Base-by-base conservation (phyloP, 2,329 filamentous ascomycete genomes). In the Neoascochyta sp. region DNA sequence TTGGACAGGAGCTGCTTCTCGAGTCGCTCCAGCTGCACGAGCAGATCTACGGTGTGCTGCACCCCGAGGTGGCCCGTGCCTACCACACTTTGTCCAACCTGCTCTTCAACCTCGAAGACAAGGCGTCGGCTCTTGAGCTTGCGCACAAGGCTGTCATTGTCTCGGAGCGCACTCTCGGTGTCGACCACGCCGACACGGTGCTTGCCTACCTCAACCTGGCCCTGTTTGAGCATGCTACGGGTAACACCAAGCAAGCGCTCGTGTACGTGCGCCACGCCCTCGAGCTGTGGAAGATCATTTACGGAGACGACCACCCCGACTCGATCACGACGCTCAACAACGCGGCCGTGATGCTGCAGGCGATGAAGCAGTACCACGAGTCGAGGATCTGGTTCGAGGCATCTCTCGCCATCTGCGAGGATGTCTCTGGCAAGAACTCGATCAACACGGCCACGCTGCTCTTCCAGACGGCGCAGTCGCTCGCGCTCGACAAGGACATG, bases 321-420 rank as follows among this genome's bases (percentile, higher is more conserved):
- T 94, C 88, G 7, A 95, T 98, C 66, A 98, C 93, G 7, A 96
- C 92, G 10, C 83, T 96, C 66, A 98, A 96, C 76, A 98, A 98
- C 57, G 90, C 87, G 12, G 92, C 92, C 6, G 92, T 98, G 38
- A 98, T 98, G 92, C 79, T 98, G 36, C 92, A 98, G 66, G 82
- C 88, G 33, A 76, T 95, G 51, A 95, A 96, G 73, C 81, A 85
- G 39, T 98, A 94, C 69, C 83, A 90, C 52, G 87, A 95, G 66
- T 96, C 90, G 24, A 83, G 92, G 29, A 74, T 90, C 41, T 98
- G 92, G 92, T 98, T 98, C 58, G 92, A 96, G 65, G 83, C 87
- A 44, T 93, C 89, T 7, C 78, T 96, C 29, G 75, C 78, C 23
- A 82, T 96, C 41, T 95, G 89, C 62, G 88, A 95, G 66, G 78